These are phyloP conservation scores for Phytophthora lateralis DNA, from an alignment of 352 stramenopile genomes.

Conservation along the genomic window DNA sequence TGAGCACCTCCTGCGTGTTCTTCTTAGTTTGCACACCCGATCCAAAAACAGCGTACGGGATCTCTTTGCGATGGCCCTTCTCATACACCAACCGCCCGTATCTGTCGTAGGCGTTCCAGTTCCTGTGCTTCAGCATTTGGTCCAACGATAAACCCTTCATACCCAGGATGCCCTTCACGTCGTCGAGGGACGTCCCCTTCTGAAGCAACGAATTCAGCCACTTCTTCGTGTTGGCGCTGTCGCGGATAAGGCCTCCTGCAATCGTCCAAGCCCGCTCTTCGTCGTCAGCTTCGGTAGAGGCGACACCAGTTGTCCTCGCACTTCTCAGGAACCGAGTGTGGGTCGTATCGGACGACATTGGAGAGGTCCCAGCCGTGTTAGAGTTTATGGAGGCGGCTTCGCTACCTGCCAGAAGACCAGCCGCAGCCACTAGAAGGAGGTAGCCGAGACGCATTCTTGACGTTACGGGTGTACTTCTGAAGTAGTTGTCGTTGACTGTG, in stretches of 20 bases:
- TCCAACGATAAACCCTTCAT: neutral
- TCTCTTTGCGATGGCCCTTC: neutral
- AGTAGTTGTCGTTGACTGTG: too few relatives aligned
- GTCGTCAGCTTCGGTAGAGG: neutral
- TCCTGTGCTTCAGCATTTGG: neutral
- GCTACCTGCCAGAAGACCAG: neutral
- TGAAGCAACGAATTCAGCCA: conserved; percentile 1
- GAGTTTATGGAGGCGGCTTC: neutral
- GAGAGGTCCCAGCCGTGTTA: neutral
- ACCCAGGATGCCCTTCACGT: neutral
- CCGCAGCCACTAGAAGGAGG: neutral
- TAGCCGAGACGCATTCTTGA: neutral
- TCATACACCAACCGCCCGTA: conserved; percentile 6
- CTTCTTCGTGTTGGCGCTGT: neutral
- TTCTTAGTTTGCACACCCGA: neutral
- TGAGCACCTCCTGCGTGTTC: neutral
- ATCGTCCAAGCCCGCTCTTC: conserved; percentile 3
- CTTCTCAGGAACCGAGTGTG: conserved; percentile 1
- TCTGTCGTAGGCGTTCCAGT: conserved; percentile 7
- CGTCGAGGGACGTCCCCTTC: neutral
- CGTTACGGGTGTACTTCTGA: too few relatives aligned
- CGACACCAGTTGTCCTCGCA: neutral
- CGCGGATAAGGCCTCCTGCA: neutral
- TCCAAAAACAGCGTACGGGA: conserved; percentile 2
- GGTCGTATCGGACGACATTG: neutral